Base-by-base conservation (phyloP, 2,329 filamentous ascomycete species). In the Endothia cerciana region DNA sequence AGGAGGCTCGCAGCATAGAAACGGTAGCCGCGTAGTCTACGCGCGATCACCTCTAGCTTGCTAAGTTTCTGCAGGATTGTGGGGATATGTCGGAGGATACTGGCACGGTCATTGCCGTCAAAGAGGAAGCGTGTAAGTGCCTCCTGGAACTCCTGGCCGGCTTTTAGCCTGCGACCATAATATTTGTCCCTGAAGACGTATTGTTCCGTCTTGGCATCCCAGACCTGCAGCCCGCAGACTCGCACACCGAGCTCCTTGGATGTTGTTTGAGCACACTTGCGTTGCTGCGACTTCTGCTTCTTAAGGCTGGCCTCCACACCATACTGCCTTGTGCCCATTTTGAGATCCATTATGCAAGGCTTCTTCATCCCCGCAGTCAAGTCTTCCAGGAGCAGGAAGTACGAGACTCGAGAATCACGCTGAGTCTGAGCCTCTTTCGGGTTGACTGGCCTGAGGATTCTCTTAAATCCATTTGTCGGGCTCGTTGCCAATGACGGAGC, bases 161-260 rank as follows among this genome's bases (percentile, higher is more conserved):
- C 93, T 77, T 94, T 94, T 41, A 99, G 82, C 71, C 92, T 88
- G 63, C 95, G 90, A 1, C 95, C 95, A 75, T 93, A 97, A 77
- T 99, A 99, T 78, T 99, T 99, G 84, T 99, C 95, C 75, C 97
- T 91, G 74, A 98, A 99, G n/a, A 94, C 83, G 74, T 97, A 97
- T 57, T 87, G 89, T 73, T 96, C 88, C 43, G 88, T 90, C 70
- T 89, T 89, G 28, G 89, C 89, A 74, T 98, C 94, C 93, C 94
- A 99, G 1, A 97, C 93, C 76, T 99, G 95, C 80, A 99, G 89
- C 4, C 95, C 95, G 74, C 95, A 99, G 4, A 99, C 89, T 25
- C 95, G 89, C 2, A 99, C 95, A 4, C 95, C 95, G 0, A 99
- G 86, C 76, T 96, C 89, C 67, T 90, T 89, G 8, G 95, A 98